Percentiles rank a stretch among this genome's conserved stretches.
phyloP scores from a whole-genome alignment of 1,284 basidiomycete species.

The Trichosporon asahii region DNA sequence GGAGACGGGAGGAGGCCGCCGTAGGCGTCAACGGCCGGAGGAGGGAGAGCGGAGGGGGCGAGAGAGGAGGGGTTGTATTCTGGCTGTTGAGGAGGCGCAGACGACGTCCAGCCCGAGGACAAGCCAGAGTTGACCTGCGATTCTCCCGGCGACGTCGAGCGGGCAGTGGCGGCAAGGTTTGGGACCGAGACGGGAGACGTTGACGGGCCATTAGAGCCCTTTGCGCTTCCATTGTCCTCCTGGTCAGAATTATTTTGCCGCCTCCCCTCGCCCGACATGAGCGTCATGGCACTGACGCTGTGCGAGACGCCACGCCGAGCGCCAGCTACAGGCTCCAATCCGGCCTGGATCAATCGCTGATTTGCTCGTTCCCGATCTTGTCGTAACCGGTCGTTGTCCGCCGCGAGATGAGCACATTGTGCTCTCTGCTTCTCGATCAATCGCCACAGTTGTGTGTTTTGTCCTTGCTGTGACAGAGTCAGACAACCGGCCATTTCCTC shows the following conservation, averaged over 20 bases:
- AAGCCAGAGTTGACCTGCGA: not conserved
- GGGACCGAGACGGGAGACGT: conserved; percentile 15
- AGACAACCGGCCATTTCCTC: not conserved
- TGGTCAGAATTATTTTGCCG: conserved; percentile 42
- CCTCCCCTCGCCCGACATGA: conserved; percentile 26
- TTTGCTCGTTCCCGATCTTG: conserved; percentile 64
- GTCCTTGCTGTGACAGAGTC: conserved; percentile 55
- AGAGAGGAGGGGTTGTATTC: conserved; percentile 12
- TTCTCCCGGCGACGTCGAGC: conserved; percentile 5
- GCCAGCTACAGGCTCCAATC: conserved; percentile 33
- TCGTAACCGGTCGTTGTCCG: conserved; percentile 64
- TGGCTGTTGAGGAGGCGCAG: not conserved
- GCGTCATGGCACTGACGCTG: conserved; percentile 37
- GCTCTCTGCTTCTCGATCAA: conserved; percentile 75
- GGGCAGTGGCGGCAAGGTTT: not conserved
- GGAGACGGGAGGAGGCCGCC: conserved; percentile 38
- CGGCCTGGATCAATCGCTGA: conserved; percentile 32
- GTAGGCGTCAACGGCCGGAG: conserved; percentile 8
- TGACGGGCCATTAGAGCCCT: conserved; percentile 1
- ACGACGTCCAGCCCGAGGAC: not conserved
- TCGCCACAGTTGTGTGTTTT: conserved; percentile 88
- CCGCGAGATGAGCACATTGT: conserved; percentile 40
- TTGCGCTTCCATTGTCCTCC: conserved; percentile 26
- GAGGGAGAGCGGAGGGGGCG: conserved; percentile 16
- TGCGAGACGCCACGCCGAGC: conserved; percentile 32